A percentile compares a stretch with the other conserved stretches of the same genome.
phyloP scores from a whole-genome alignment of 768 basidiomycete species.

The Agrocybe praecox region DNA sequence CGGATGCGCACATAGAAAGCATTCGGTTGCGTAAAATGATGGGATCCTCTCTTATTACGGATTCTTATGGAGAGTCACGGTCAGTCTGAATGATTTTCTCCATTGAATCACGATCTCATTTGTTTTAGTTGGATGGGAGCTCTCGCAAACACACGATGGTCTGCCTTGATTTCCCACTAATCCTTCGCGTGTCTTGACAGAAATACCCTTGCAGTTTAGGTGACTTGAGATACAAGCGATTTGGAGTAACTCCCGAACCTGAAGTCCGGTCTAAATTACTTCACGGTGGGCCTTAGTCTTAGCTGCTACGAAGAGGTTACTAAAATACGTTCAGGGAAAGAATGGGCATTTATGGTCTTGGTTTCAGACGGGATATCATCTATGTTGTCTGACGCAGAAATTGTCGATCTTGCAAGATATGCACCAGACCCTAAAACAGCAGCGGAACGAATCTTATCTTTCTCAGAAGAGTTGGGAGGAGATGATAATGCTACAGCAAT shows the following conservation, averaged over 20 bases:
- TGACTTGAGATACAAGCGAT: slow-evolving; percentile 86
- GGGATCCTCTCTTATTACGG: slow-evolving; percentile 86
- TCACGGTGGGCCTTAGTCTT: slow-evolving; percentile 52
- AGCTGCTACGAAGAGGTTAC: not conserved
- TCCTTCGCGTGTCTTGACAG: not conserved
- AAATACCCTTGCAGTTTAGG: slow-evolving; percentile 61
- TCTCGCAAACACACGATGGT: slow-evolving; percentile 90
- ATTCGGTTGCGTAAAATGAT: slow-evolving; percentile 86
- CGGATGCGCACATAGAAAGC: slow-evolving; percentile 88
- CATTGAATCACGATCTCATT: not conserved
- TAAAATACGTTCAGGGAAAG: slow-evolving; percentile 50
- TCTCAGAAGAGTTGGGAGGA: slow-evolving; percentile 85
- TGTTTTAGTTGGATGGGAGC: slow-evolving; percentile 89
- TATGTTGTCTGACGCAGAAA: slow-evolving; percentile 90
- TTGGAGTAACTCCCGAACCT: slow-evolving; percentile 92
- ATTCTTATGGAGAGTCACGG: slow-evolving; percentile 93
- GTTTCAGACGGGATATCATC: slow-evolving; percentile 96
- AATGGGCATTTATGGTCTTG: slow-evolving; percentile 86
- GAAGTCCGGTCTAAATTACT: slow-evolving; percentile 79
- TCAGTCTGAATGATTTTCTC: slow-evolving; percentile 30
- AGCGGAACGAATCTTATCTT: slow-evolving; percentile 81
- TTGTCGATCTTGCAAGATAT: slow-evolving; percentile 84
- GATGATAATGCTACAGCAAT: slow-evolving; percentile 93
- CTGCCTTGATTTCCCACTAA: slow-evolving; percentile 18
- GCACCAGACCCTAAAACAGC: slow-evolving; percentile 74